These are phyloP conservation scores for Tephrocybe rancida DNA, from an alignment of 768 basidiomycete genomes.

Conservation along the genomic window DNA sequence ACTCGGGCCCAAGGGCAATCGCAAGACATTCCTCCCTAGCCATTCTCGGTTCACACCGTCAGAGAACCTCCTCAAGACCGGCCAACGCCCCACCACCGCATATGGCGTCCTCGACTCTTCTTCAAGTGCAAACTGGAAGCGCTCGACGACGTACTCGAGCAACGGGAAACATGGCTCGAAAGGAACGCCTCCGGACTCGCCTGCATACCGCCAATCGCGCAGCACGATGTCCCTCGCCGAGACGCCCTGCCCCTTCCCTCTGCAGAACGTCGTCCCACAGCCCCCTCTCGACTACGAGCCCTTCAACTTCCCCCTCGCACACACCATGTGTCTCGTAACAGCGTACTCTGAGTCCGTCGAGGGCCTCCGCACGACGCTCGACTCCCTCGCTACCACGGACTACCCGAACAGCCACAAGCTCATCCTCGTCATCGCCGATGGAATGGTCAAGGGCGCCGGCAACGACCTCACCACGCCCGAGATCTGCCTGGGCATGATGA, in stretches of 20 bases:
- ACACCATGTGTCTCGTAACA: slow-evolving; percentile 95
- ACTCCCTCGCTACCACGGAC: slow-evolving; percentile 97
- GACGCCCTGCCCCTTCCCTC: slow-evolving; percentile 90
- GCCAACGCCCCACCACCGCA: slow-evolving; percentile 59
- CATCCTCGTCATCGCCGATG: slow-evolving; percentile 94
- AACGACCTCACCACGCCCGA: slow-evolving; percentile 91
- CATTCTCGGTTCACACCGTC: slow-evolving; percentile 76
- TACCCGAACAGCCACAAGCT: slow-evolving; percentile 98
- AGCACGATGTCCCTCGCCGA: slow-evolving; percentile 80
- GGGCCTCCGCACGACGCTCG: slow-evolving; percentile 95
- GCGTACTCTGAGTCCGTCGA: slow-evolving; percentile 98
- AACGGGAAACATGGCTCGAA: slow-evolving; percentile 46
- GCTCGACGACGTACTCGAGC: slow-evolving; percentile 53
- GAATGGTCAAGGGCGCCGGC: slow-evolving; percentile 96
- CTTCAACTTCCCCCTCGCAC: slow-evolving; percentile 92
- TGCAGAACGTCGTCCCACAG: slow-evolving; percentile 88
- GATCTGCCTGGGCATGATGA: slow-evolving; percentile 96
- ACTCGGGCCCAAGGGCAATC: slow-evolving; percentile 54
- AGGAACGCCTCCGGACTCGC: slow-evolving; percentile 73
- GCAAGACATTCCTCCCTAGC: slow-evolving; percentile 67
- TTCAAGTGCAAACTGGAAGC: slow-evolving; percentile 55
- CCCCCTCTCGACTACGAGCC: slow-evolving; percentile 91
- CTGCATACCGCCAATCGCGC: slow-evolving; percentile 71
- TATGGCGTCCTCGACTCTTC: slow-evolving; percentile 69
- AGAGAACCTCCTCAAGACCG: slow-evolving; percentile 54